Conservation (phyloP, 2,329 filamentous ascomycete genomes). For the Arthrobotrys iridis region DNA sequence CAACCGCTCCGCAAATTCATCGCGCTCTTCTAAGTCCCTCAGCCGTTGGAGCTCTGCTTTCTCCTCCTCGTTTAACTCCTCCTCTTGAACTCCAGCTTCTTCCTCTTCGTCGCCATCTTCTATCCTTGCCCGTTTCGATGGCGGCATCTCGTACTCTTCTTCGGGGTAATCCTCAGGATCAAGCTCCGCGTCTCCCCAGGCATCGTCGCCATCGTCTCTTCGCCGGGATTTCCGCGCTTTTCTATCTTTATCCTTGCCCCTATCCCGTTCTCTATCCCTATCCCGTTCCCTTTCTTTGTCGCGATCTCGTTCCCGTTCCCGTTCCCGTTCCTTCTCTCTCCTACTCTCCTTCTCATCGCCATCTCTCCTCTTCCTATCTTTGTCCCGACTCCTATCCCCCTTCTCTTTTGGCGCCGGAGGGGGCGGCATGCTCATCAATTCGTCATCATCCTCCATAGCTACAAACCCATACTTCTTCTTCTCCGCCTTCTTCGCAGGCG, state of each 20-base stretch:
- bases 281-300: constrained; percentile 49
- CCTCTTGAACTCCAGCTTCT: constrained; percentile 57
- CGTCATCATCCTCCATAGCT: constrained; percentile 73
- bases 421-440: constrained; percentile 60
- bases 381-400: constrained; percentile 59
- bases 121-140: constrained; percentile 75
- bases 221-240: constrained; percentile 67
- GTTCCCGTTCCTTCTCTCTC: constrained; percentile 61
- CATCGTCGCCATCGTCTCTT: constrained; percentile 71
- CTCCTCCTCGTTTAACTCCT: constrained; percentile 71
- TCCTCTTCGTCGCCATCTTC: constrained; percentile 66
- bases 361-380: constrained; percentile 61
- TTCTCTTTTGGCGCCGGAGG: constrained; percentile 61
- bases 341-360: constrained; percentile 56
- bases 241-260: constrained; percentile 62
- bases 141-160: constrained; percentile 72
- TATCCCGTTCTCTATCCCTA: constrained; percentile 51
- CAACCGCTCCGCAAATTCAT: constrained; percentile 81
- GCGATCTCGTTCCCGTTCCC: constrained; percentile 15
- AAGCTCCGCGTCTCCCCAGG: constrained; percentile 82
- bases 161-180: constrained; percentile 64
- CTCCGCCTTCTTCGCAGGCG: constrained; percentile 46
- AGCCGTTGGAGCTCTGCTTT: constrained; percentile 69
- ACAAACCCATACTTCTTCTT: constrained; percentile 73
- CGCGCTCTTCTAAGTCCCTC: constrained; percentile 77